Conservation (phyloP, 768 basidiomycete species). For the Tephrocybe sp. region DNA sequence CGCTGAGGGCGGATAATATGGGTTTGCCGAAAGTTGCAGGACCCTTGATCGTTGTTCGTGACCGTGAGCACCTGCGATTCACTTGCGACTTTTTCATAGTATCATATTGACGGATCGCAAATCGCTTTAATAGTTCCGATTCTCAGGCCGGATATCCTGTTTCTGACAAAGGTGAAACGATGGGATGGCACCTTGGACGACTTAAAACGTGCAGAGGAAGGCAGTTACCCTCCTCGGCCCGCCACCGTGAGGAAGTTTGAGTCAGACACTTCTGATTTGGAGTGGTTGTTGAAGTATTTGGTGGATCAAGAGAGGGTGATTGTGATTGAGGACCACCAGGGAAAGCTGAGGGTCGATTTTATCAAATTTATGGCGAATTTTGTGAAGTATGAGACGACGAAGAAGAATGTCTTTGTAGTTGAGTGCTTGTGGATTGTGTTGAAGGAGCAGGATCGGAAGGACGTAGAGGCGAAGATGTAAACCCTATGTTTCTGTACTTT, state of each 20-base stretch:
- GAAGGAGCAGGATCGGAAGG: too few relatives aligned
- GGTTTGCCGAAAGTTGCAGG: not conserved
- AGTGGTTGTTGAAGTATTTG: too few relatives aligned
- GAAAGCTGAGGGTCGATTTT: too few relatives aligned
- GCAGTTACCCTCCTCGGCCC: not conserved
- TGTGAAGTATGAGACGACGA: too few relatives aligned
- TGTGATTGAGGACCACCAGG: too few relatives aligned
- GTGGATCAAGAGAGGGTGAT: too few relatives aligned
- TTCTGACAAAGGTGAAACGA: not conserved
- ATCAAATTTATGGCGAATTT: too few relatives aligned
- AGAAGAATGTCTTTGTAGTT: too few relatives aligned
- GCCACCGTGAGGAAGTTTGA: not conserved
- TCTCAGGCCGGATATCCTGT: not conserved
- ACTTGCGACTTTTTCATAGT: not conserved
- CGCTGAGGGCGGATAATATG: not conserved
- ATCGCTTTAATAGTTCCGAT: not conserved
- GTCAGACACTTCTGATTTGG: not conserved
- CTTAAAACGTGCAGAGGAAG: not conserved
- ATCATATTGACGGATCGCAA: not conserved
- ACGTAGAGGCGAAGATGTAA: too few relatives aligned
- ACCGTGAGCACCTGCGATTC: not conserved
- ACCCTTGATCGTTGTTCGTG: not conserved
- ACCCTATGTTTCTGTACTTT: too few relatives aligned
- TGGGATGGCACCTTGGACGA: not conserved
- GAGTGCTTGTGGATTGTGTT: too few relatives aligned